Conservation (phyloP, 441 rosid species). For the Geranium incanum region DNA sequence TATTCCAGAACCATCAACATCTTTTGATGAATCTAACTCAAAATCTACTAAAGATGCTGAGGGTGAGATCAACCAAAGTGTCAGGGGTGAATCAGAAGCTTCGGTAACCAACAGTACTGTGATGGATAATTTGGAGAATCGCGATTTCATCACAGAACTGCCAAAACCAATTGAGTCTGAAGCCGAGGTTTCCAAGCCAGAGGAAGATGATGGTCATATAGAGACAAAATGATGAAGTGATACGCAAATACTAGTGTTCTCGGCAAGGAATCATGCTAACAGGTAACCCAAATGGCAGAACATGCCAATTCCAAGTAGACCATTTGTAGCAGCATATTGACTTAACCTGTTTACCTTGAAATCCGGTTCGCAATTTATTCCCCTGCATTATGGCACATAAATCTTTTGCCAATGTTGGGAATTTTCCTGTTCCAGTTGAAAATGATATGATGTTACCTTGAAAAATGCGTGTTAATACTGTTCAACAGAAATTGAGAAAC, state of each 20-base stretch:
- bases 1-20: constrained; percentile 2
- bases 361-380: background rate
- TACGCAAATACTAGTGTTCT: background rate
- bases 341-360: background rate
- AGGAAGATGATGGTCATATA: constrained; percentile 11
- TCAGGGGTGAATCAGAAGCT: constrained; percentile 11
- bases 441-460: background rate
- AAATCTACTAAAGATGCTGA: background rate
- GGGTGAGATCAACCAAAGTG: background rate
- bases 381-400: background rate
- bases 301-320: constrained; percentile 4
- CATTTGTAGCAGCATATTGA: constrained; percentile 3
- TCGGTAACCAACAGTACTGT: background rate
- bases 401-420: background rate
- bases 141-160: background rate
- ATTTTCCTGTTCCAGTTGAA: background rate
- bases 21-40: background rate
- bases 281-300: constrained; percentile 8
- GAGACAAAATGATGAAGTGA: constrained; percentile 12
- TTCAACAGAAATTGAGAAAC: background rate
- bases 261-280: background rate
- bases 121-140: constrained; percentile 1
- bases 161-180: constrained; percentile 18
- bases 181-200: constrained; percentile 6
- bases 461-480: background rate